These are phyloP conservation scores for Selaginella tamariscina DNA, from an alignment of 75 land plant species.

Conservation along the genomic window DNA sequence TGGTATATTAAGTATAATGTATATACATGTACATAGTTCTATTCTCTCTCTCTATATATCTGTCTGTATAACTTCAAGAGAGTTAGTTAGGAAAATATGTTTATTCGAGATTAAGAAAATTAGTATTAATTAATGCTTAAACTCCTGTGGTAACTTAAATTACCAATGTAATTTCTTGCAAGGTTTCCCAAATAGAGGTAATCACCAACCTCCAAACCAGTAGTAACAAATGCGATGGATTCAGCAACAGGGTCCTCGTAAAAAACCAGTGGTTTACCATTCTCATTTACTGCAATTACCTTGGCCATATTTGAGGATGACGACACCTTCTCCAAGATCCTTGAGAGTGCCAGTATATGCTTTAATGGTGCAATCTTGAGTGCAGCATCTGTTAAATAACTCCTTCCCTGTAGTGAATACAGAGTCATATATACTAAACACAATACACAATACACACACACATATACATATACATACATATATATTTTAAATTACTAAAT, in stretches of 20 bases:
- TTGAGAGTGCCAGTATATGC: neutral
- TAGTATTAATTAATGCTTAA: too few relatives aligned
- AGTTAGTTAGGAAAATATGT: too few relatives aligned
- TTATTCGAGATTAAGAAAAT: too few relatives aligned
- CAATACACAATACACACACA: neutral
- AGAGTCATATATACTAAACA: neutral
- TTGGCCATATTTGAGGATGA: constrained; percentile 21
- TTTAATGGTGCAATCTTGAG: neutral
- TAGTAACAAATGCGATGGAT: constrained; percentile 43
- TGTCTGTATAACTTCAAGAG: too few relatives aligned
- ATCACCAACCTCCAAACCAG: constrained; percentile 40
- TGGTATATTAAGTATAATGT: too few relatives aligned
- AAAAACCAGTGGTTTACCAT: constrained; percentile 32
- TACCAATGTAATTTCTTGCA: constrained; percentile 38
- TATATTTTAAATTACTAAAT: neutral
- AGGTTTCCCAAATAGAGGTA: constrained; percentile 56
- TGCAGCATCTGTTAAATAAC: neutral
- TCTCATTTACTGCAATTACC: constrained; percentile 37
- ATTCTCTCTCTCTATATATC: too few relatives aligned
- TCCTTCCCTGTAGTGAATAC: neutral
- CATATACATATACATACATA: neutral
- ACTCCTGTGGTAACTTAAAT: too few relatives aligned
- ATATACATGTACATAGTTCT: too few relatives aligned
- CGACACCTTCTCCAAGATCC: neutral
- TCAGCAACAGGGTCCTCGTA: constrained; percentile 47